Evolutionary conservation across 352 stramenopile genomes (phyloP), one percentile per base, ranked within the genome.

Genomic region (Phytophthora crassamura): DNA sequence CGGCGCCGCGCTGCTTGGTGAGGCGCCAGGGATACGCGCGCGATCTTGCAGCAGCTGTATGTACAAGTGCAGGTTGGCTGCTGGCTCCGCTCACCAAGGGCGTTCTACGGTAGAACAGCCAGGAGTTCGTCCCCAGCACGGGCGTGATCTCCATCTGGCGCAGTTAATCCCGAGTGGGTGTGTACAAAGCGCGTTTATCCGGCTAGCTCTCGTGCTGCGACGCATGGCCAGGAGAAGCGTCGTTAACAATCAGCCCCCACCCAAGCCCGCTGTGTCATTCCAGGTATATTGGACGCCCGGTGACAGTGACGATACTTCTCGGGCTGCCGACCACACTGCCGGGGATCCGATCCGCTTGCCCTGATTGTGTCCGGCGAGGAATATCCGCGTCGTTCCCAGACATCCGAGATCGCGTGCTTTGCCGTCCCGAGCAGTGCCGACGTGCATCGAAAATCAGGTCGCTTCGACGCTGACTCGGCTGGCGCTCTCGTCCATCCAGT

Each of bases 381-480:
- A 25, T 25, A 25, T 25, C 22, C 22, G 22, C 22, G 22, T 25
- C 3, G 22, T 25, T 3, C 22, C 22, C 3, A 50, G 38, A 12
- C 38, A 30, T 49, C n/a, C 10, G 18, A 22, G 25, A 64, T 65
- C 54, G 28, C 22, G 39, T 64, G 45, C 43, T 66, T 67, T 66
- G 64, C 22, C 1, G 22, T 25, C 22, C 22, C 3, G 22, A 25
- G 22, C 22, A 25, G 3, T 25, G 22, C 35, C 46, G 35, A 28
- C 64, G 64, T 36, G 49, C 57, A 67, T 39, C 64, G 64, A 72
- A 39, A 72, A 67, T 52, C 58, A 67, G 64, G 50, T 58, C 67
- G 58, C 50, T 64, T 72, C 50, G 64, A 43, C 16, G 32, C 45
- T 3, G 22, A 25, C 22, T 25, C 22, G 25, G 56, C 50, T 33